Conservation (phyloP, 202 grass and related monocot species). For the Eragrostis tef region DNA sequence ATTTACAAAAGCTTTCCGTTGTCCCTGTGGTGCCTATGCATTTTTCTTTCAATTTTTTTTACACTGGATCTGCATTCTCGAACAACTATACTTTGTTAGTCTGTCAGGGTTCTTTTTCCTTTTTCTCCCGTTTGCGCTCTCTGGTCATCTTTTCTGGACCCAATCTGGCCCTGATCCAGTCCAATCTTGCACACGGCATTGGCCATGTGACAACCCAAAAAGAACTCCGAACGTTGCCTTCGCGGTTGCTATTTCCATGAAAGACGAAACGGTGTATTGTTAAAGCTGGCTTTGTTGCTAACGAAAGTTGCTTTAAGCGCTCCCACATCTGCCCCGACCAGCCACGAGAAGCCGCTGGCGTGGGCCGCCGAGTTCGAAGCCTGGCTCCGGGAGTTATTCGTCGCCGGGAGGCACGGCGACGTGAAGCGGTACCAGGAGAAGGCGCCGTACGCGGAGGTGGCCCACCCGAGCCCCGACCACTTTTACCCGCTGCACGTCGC, state of each 20-base stretch:
- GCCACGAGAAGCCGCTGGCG: constrained; percentile 11
- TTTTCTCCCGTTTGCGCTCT: too few species aligned
- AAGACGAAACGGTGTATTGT: not conserved
- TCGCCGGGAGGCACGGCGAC: constrained; percentile 67
- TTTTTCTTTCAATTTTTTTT: too few species aligned
- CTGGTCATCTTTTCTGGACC: not conserved
- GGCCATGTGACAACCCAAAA: not conserved
- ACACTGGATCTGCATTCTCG: too few species aligned
- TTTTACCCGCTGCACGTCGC: constrained; percentile 77
- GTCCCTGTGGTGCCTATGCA: not conserved
- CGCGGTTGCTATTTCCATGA: not conserved
- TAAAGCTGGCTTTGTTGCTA: not conserved
- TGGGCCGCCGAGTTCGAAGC: constrained; percentile 75
- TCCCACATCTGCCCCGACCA: not conserved
- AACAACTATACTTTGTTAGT: too few species aligned
- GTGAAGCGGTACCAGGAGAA: constrained; percentile 61
- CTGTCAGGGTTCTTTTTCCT: too few species aligned
- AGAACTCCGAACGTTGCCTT: not conserved
- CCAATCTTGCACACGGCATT: not conserved
- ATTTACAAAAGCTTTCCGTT: not conserved
- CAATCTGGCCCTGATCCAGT: not conserved
- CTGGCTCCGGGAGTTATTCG: constrained; percentile 74
- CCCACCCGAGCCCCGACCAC: constrained; percentile 72
- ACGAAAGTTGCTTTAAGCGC: not conserved
- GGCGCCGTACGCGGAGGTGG: constrained; percentile 57